Percentiles rank a stretch among this genome's conserved stretches.
Conservation (phyloP, 345 rosid genomes). For the Stellera chamaejasme region DNA sequence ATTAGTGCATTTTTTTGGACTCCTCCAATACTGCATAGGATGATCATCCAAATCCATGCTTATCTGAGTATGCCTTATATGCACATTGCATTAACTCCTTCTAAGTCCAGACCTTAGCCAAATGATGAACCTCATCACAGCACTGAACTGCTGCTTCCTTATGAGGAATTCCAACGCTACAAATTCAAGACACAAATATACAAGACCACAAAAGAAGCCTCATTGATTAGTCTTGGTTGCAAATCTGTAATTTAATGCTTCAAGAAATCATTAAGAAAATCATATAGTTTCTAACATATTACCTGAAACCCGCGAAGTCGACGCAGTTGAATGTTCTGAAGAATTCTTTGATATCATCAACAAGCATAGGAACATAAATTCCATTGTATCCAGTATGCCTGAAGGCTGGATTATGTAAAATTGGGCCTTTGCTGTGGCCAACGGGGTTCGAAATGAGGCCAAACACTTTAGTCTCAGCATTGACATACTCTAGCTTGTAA, state of each 20-base stretch:
- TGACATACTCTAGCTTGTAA: conserved; percentile 18
- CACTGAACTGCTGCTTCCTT: conserved; percentile 36
- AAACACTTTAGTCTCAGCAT: conserved; percentile 22
- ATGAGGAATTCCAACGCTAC: conserved; percentile 37
- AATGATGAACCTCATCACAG: conserved; percentile 40
- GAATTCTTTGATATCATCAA: conserved; percentile 24
- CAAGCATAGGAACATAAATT: conserved; percentile 28
- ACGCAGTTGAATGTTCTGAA: conserved; percentile 15
- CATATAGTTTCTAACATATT: not conserved
- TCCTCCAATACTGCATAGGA: too few relatives aligned
- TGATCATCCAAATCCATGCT: too few relatives aligned
- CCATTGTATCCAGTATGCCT: conserved; percentile 22
- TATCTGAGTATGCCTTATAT: too few relatives aligned
- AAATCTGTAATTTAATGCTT: not conserved
- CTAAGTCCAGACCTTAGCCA: conserved; percentile 28
- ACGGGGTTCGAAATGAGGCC: conserved; percentile 28
- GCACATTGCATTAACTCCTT: too few relatives aligned
- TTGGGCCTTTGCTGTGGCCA: conserved; percentile 28
- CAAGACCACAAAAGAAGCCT: not conserved
- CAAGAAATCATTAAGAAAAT: not conserved
- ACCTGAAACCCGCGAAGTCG: conserved; percentile 31
- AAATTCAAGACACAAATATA: not conserved
- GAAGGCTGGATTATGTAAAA: conserved; percentile 23
- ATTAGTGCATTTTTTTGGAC: too few relatives aligned
- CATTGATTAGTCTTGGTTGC: not conserved